Evolutionary conservation across 225 moss, liverwort and hornwort species (phyloP), one percentile per base, ranked within the genome.

Genomic region (Physcomitrellopsis africana): DNA sequence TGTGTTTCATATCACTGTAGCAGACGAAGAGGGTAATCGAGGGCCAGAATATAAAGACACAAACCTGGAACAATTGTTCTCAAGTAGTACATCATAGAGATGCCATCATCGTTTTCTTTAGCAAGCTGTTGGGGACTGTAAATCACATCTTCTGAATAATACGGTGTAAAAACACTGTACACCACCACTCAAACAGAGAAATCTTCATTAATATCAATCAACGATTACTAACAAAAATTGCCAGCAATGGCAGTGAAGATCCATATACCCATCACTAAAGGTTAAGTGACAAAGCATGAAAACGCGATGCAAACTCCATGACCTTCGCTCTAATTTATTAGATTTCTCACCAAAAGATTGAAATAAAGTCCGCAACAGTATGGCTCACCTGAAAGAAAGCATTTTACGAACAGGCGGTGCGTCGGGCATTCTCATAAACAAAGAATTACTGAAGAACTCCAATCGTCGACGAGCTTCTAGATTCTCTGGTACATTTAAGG

Each of bases 1-100:
- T 29, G 3, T 17, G 55, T 49, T 49, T 19, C 42, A 65, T 66
- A 43, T 15, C 63, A 69, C 14, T 68, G 27, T 70, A 16, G 8
- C 7, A 55, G 19, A 55, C 17, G 7, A 20, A 17, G 8, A 55
- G 54, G 18, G n/a, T 32, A 8, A 26, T 12, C 18, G 4, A 68
- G 52, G 42, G 57, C 68, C 68, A 71, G 67, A 66, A 74, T 17
- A 22, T 44, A 57, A 73, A 32, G 32, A 10, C 29, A 78, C 81
- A 63, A 65, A 90, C 90, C 90, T 85, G 87, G 87, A 66, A 85
- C 85, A 62, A 90, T 90, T 60, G 87, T 90, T 65, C 85, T 82
- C 75, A 90, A 43, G 72, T 90, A 90, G 27, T 83, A 90, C 76
- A 90, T 81, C 78, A 82, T 85, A 60, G 90, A 82, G 70, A 90